phyloP scores from a whole-genome alignment of 1,139 yeast species.

The Lodderomyces elongisporus region DNA sequence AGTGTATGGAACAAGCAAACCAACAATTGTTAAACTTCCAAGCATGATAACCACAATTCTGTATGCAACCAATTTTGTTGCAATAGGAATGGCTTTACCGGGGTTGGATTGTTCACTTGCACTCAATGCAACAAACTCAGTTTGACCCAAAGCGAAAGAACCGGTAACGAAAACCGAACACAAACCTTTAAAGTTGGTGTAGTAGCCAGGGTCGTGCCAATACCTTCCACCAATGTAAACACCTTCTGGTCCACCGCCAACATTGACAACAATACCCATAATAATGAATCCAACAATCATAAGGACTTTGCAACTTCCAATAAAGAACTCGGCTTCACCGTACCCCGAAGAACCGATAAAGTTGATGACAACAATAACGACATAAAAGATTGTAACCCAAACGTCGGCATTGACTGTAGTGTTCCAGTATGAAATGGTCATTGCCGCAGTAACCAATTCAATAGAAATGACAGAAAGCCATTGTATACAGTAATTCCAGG shows the following conservation, averaged over 20 bases:
- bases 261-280: constrained; percentile 35
- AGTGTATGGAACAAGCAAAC: constrained; percentile 38
- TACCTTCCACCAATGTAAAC: constrained; percentile 45
- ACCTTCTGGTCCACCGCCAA: constrained; percentile 33
- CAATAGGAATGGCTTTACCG: constrained; percentile 35
- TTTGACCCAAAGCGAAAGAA: constrained; percentile 35
- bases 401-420: constrained; percentile 31
- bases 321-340: constrained; percentile 41
- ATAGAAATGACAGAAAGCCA: constrained; percentile 39
- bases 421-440: constrained; percentile 34
- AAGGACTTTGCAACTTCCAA: constrained; percentile 33
- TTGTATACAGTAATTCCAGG: constrained; percentile 41
- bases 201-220: constrained; percentile 42
- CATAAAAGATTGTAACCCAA: constrained; percentile 35
- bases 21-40: constrained; percentile 39
- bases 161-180: constrained; percentile 37
- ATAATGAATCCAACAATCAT: constrained; percentile 38
- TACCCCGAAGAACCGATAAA: constrained; percentile 40
- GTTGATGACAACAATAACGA: constrained; percentile 30
- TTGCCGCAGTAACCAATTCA: constrained; percentile 39
- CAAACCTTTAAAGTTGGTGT: constrained; percentile 37
- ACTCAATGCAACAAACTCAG: constrained; percentile 38
- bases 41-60: constrained; percentile 35
- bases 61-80: constrained; percentile 39
- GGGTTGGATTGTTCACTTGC: constrained; percentile 42